Evolutionary conservation across 2,329 filamentous ascomycete genomes (phyloP), one percentile per base, ranked within the genome.

Genomic region (Alternaria brassicae): DNA sequence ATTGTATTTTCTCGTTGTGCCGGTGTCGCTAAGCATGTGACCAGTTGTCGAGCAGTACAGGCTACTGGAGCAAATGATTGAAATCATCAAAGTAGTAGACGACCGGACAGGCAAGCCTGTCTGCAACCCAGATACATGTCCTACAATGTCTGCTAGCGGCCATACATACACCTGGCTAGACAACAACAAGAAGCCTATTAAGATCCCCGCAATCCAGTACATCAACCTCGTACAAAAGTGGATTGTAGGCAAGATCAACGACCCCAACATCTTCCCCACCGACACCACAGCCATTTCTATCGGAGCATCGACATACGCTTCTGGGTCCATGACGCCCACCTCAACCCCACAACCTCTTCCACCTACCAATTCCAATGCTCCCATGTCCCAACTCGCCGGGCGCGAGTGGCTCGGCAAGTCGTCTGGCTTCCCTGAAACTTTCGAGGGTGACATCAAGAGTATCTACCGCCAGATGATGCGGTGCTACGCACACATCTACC

Each of bases 131-230:
- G 86, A 87, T 59, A 89, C 86, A 48, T 98, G 94, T 74, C 93
- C 93, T 45, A 91, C 91, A 60, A 97, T 97, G 92, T 96, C 93
- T 58, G 95, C 95, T 72, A 94, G 94, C 78, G 85, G 95, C 72
- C 90, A 96, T 79, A 96, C 92, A 25, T 98, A 97, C 78, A 97
- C 93, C 48, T 98, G 94, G 94, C 86, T 98, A 54, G 96, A 97
- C 79, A 89, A 89, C 66, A 89, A 91, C 71, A 88, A 90, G 69
- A 89, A 92, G 74, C 93, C 94, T 10, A 93, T 96, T 65, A 94
- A 96, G 79, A 90, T 98, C 40, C 93, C 94, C 3, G 94, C 94
- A 6, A 89, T 89, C 62, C 93, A 96, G 78, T 98, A 98, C 81
- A 95, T 97, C 81, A 92, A 92, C 67, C 88, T 97, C 25, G 96